phyloP scores from a whole-genome alignment of 768 basidiomycete genomes.

The Trametes elegans region DNA sequence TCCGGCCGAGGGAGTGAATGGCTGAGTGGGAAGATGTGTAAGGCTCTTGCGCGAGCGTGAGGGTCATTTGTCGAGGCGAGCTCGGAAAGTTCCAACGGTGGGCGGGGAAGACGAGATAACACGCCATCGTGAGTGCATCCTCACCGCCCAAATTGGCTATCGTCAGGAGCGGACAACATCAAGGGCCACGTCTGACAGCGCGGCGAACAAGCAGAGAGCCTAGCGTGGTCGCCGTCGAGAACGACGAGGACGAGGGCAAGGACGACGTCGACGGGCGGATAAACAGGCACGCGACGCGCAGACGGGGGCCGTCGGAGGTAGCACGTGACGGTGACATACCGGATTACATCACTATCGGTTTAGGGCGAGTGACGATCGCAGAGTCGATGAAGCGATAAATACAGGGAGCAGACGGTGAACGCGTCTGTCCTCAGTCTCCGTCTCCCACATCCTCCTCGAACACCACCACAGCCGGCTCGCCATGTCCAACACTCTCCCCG shows the following conservation, averaged over 20 bases:
- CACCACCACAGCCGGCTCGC: neutral
- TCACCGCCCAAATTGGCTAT: neutral
- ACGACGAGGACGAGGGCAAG: slow-evolving; percentile 3
- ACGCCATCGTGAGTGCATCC: slow-evolving; percentile 5
- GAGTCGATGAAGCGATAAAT: slow-evolving; percentile 3
- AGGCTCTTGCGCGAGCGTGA: neutral
- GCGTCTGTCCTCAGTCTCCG: neutral
- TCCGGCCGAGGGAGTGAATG: neutral
- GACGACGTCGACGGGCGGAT: neutral
- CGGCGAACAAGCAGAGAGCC: neutral
- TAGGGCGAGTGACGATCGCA: slow-evolving; percentile 2
- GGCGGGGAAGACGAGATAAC: slow-evolving; percentile 7
- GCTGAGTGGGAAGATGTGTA: neutral
- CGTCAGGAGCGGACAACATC: neutral
- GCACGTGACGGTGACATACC: slow-evolving; percentile 3
- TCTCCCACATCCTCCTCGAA: slow-evolving; percentile 11
- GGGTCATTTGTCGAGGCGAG: neutral
- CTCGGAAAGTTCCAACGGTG: neutral
- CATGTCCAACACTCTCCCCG: slow-evolving; percentile 9
- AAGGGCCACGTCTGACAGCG: neutral
- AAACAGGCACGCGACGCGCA: neutral
- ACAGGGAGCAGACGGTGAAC: neutral
- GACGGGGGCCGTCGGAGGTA: neutral
- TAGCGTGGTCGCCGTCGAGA: neutral
- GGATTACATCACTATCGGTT: slow-evolving; percentile 13